Evolutionary conservation across 2,329 filamentous ascomycete genomes (phyloP).

Genomic region (Neonectria neomacrospora): DNA sequence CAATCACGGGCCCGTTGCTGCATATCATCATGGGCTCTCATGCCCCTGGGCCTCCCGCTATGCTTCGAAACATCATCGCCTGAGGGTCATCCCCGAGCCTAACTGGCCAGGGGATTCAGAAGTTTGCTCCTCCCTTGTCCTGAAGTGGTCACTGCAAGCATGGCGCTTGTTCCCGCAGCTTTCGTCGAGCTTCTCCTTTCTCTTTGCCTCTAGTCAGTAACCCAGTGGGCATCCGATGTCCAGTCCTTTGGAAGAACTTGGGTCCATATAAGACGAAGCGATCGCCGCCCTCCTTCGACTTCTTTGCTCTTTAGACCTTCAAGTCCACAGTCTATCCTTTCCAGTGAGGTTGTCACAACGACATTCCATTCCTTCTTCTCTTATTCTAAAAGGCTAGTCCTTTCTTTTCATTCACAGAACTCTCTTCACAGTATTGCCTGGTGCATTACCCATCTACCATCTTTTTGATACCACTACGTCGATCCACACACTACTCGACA

Average conservation of each 20-base stretch:
- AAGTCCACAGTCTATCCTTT: conserved; percentile 45
- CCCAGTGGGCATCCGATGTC: conserved; percentile 21
- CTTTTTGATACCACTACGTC: conserved; percentile 38
- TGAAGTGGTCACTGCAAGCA: conserved; percentile 18
- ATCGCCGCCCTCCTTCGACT: conserved; percentile 26
- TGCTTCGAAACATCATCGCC: conserved; percentile 53
- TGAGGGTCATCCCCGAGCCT: conserved; percentile 31
- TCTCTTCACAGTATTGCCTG: conserved; percentile 40
- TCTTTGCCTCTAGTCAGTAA: conserved; percentile 26
- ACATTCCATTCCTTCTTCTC: conserved; percentile 45
- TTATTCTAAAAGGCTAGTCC: conserved; percentile 44
- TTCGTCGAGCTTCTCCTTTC: conserved; percentile 23
- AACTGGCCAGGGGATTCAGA: conserved; percentile 38
- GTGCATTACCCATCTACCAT: conserved; percentile 40
- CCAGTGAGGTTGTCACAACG: conserved; percentile 44
- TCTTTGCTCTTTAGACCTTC: conserved; percentile 40
- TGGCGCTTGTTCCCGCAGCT: conserved; percentile 37
- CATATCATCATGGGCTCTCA: conserved; percentile 40
- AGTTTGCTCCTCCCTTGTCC: conserved; percentile 47
- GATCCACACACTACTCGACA: conserved; percentile 40
- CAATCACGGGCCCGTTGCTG: conserved; percentile 45
- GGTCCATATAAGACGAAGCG: conserved; percentile 40
- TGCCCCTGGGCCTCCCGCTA: conserved; percentile 49
- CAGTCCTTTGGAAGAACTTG: conserved; percentile 33
- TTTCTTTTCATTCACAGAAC: conserved; percentile 38